Base-by-base conservation (phyloP, 2,329 filamentous ascomycete species). In the Bipolaris victoriae region DNA sequence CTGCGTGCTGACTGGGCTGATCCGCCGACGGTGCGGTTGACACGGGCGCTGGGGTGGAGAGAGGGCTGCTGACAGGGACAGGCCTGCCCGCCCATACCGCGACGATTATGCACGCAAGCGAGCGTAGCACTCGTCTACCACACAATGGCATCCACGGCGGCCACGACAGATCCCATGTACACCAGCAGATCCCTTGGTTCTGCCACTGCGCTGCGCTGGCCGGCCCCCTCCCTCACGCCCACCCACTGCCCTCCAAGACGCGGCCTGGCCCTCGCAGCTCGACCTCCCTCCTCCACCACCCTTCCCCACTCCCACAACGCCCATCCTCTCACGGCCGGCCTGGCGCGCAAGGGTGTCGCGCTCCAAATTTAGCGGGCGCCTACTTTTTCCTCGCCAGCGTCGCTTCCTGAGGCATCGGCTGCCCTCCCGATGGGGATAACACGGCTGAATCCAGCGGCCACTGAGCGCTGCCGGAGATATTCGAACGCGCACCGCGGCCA, bases 1-100 rank as follows among this genome's bases (percentile, higher is more conserved):
- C 57, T 63, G 72, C 70, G 72, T 63, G 72, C 70, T 73, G 70
- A 73, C 70, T 74, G 71, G 70, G 68, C 70, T 72, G 70, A 68
- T 70, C 56, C 58, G 52, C 64, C 60, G 57, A 57, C 65, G 54
- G 50, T 69, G 67, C 70, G 66, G 68, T 68, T 66, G 61, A 63
- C 62, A 58, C 59, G 62, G 62, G 60, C 57, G 57, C 36, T 52
- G 58, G 50, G 58, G 36, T 60, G 62, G 62, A 52, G 53, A 52
- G 53, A 58, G 48, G 36, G 37, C 39, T 52, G 40, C 40, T 40
- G 65, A 55, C 66, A 67, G 62, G 67, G 65, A 61, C 59, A 60
- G 63, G 62, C 47, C 58, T 49, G 41, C 43, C 35, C 56, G 46
- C 43, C 52, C 24, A 45, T 56, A 59, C 58, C 56, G 58, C 55